A percentile compares a stretch with the other conserved stretches of the same genome.
These are phyloP conservation scores for Stagonosporopsis vannaccii DNA, from an alignment of 2,329 filamentous ascomycete species.

Conservation along the genomic window DNA sequence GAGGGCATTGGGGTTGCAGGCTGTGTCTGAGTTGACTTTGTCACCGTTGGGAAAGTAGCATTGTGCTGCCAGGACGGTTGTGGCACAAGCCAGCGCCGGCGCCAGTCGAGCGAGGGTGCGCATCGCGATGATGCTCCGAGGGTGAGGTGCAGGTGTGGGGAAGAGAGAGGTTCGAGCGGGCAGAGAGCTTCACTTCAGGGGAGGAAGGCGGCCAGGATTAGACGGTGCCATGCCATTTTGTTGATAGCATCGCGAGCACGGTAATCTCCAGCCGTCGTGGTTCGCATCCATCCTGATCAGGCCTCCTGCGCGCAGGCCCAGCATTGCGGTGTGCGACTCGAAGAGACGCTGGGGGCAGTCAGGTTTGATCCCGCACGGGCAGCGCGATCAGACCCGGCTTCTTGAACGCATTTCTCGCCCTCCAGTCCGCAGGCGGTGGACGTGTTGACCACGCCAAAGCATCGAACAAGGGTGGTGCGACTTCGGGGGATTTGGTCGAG, in stretches of 20 bases:
- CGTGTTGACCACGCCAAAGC: too few relatives aligned
- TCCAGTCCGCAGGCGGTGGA: too few relatives aligned
- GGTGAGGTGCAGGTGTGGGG: not conserved
- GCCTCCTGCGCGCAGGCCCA: conserved; percentile 1
- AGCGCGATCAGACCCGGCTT: not conserved
- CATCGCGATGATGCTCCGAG: too few relatives aligned
- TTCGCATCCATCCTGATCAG: not conserved
- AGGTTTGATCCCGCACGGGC: not conserved
- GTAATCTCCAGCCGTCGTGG: conserved; percentile 10
- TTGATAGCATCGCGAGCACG: conserved; percentile 2
- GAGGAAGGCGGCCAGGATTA: not conserved
- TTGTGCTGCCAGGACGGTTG: conserved; percentile 15
- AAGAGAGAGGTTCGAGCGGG: conserved; percentile 3
- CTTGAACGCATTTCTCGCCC: not conserved
- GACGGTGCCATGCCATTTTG: conserved; percentile 8
- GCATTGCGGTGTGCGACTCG: not conserved
- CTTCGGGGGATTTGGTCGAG: not conserved
- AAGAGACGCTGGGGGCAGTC: too few relatives aligned
- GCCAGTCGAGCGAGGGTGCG: conserved; percentile 1
- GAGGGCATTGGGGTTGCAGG: conserved; percentile 25
- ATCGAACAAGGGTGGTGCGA: not conserved
- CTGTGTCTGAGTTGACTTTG: conserved; percentile 20
- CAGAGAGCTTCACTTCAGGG: not conserved
- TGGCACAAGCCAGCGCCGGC: conserved; percentile 2
- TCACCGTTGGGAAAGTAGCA: conserved; percentile 30